Evolutionary conservation across 352 stramenopile genomes (phyloP).

Genomic region (Phytophthora tentaculata): DNA sequence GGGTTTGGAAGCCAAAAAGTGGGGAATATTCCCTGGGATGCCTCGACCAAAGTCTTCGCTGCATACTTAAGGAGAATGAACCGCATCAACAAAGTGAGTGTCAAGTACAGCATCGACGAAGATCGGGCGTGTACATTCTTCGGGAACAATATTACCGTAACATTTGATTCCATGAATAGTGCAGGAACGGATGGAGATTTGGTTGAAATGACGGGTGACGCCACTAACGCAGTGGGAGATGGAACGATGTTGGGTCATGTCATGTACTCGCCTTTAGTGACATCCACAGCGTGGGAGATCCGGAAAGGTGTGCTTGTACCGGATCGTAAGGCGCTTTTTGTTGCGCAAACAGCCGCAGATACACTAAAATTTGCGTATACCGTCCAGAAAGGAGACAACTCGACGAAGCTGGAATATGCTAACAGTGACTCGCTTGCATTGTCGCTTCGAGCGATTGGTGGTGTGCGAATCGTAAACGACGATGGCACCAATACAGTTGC

Average conservation of each 20-base stretch:
- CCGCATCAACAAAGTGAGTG: conserved; percentile 57
- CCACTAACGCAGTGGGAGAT: conserved; percentile 52
- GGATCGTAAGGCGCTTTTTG: conserved; percentile 49
- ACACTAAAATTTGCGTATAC: conserved; percentile 75
- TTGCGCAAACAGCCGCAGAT: conserved; percentile 30
- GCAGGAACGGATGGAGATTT: conserved; percentile 68
- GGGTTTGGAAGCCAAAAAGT: conserved; percentile 60
- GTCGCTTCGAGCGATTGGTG: conserved; percentile 34
- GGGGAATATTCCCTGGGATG: conserved; percentile 74
- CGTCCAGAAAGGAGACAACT: conserved; percentile 62
- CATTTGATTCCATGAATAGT: conserved; percentile 81
- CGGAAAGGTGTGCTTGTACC: conserved; percentile 52
- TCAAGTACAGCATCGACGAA: conserved; percentile 70
- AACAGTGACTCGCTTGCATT: conserved; percentile 61
- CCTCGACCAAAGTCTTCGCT: conserved; percentile 47
- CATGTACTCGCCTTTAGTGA: conserved; percentile 50
- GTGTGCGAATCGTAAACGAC: conserved; percentile 49
- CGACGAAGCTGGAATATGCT: conserved; percentile 68
- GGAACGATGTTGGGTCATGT: conserved; percentile 44
- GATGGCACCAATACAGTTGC: conserved; percentile 31
- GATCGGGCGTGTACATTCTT: conserved; percentile 73
- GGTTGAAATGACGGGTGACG: conserved; percentile 60
- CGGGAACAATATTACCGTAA: conserved; percentile 82
- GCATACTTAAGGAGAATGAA: conserved; percentile 69
- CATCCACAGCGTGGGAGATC: conserved; percentile 67